These are phyloP conservation scores for Sclerotinia subarctica DNA, from an alignment of 2,329 filamentous ascomycete species.

Conservation along the genomic window DNA sequence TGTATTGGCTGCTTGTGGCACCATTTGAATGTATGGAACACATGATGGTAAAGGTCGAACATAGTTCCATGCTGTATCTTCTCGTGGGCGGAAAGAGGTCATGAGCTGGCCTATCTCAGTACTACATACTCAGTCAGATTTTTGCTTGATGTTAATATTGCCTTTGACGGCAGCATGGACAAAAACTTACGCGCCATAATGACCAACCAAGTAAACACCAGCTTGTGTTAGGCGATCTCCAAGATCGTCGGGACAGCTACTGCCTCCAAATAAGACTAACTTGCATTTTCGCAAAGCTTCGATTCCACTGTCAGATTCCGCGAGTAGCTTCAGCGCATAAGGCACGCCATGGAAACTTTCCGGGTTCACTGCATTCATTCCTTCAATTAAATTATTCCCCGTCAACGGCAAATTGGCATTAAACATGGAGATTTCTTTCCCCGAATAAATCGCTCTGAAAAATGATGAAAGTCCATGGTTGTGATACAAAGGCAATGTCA, in stretches of 20 bases:
- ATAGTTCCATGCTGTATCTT: slow-evolving; percentile 60
- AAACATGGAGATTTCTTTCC: slow-evolving; percentile 51
- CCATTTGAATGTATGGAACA: slow-evolving; percentile 24
- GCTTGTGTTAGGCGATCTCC: slow-evolving; percentile 51
- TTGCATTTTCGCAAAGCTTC: slow-evolving; percentile 46
- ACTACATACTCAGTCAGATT: slow-evolving; percentile 24
- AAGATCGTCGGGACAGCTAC: slow-evolving; percentile 56
- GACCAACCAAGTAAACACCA: slow-evolving; percentile 53
- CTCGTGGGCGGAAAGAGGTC: slow-evolving; percentile 52
- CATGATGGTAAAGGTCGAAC: slow-evolving; percentile 40
- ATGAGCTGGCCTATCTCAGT: slow-evolving; percentile 62
- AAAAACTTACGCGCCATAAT: slow-evolving; percentile 52
- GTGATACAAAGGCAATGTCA: slow-evolving; percentile 58
- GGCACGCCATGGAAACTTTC: slow-evolving; percentile 61
- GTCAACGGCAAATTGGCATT: slow-evolving; percentile 56
- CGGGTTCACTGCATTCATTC: slow-evolving; percentile 44
- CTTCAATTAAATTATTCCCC: slow-evolving; percentile 45
- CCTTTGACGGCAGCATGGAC: not conserved
- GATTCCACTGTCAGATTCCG: slow-evolving; percentile 55
- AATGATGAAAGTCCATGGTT: slow-evolving; percentile 56
- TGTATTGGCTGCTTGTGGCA: slow-evolving; percentile 15
- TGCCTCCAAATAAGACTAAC: slow-evolving; percentile 56
- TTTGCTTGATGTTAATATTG: not conserved
- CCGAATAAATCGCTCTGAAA: slow-evolving; percentile 50
- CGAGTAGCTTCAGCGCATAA: slow-evolving; percentile 61